These are phyloP conservation scores for Trifolium repens DNA, from an alignment of 306 rosid species.

Conservation along the genomic window DNA sequence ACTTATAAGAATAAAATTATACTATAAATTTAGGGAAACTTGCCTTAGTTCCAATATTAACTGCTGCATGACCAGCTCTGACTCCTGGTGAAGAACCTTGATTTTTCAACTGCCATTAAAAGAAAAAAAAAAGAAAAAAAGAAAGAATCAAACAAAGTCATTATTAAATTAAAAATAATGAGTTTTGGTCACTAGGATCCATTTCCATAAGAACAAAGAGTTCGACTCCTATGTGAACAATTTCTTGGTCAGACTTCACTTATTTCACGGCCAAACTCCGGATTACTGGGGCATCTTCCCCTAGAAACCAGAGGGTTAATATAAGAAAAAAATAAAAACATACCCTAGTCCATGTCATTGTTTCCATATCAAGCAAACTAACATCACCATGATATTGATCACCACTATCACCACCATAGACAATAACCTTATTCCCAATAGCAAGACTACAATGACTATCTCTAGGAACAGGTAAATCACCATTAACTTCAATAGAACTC, in stretches of 20 bases:
- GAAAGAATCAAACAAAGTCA: slow-evolving; percentile 32
- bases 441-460: slow-evolving; percentile 84
- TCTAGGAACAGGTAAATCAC: slow-evolving; percentile 86
- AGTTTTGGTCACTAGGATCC: background rate
- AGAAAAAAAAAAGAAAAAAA: slow-evolving; percentile 23
- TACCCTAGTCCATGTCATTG: slow-evolving; percentile 93
- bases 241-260: no score
- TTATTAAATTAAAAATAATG: slow-evolving; percentile 16
- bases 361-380: slow-evolving; percentile 76
- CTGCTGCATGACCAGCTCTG: slow-evolving; percentile 93
- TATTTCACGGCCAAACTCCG: no score
- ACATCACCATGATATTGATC: slow-evolving; percentile 83
- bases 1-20: background rate
- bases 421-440: slow-evolving; percentile 75
- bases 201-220: slow-evolving; percentile 6
- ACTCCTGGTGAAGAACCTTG: slow-evolving; percentile 91
- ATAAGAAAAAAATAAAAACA: background rate
- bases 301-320: no score
- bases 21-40: slow-evolving; percentile 28
- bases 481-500: slow-evolving; percentile 63
- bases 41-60: slow-evolving; percentile 78
- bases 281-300: no score
- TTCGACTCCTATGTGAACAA: no score
- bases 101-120: slow-evolving; percentile 62
- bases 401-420: slow-evolving; percentile 95